These are phyloP conservation scores for Rhynchospora tenuis DNA, from an alignment of 176 grass and related monocot genomes.

Conservation along the genomic window DNA sequence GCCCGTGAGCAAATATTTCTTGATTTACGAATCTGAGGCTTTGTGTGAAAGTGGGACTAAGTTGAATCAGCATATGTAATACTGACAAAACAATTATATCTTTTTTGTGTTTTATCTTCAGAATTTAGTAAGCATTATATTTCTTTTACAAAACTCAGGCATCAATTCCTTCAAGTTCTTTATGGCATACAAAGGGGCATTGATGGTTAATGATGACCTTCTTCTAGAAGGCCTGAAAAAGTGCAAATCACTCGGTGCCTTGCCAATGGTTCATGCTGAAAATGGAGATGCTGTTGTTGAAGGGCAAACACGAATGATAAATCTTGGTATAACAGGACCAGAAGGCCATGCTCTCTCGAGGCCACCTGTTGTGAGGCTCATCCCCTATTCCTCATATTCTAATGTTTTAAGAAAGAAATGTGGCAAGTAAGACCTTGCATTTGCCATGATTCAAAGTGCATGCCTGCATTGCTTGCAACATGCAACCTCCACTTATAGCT, in stretches of 20 bases:
- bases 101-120: not conserved
- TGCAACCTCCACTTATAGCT: not conserved
- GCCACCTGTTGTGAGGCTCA: slow-evolving; percentile 69
- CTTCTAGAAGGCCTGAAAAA: slow-evolving; percentile 82
- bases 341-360: slow-evolving; percentile 98
- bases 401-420: not conserved
- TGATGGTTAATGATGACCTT: slow-evolving; percentile 87
- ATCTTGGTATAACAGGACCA: slow-evolving; percentile 92
- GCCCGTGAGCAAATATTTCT: not conserved
- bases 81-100: not conserved
- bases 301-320: slow-evolving; percentile 84
- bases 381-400: not conserved
- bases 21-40: not conserved
- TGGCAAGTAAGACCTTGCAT: not conserved
- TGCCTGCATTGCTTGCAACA: not conserved
- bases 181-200: slow-evolving; percentile 96
- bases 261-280: slow-evolving; percentile 97
- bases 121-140: not conserved
- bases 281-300: slow-evolving; percentile 92
- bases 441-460: not conserved
- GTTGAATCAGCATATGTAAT: not conserved
- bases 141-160: slow-evolving; percentile 40
- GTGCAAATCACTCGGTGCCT: slow-evolving; percentile 90
- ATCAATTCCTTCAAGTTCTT: slow-evolving; percentile 99
- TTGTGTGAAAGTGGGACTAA: not conserved